Conservation (phyloP, 1,139 yeast species). For the Kodamaea anthophila region DNA sequence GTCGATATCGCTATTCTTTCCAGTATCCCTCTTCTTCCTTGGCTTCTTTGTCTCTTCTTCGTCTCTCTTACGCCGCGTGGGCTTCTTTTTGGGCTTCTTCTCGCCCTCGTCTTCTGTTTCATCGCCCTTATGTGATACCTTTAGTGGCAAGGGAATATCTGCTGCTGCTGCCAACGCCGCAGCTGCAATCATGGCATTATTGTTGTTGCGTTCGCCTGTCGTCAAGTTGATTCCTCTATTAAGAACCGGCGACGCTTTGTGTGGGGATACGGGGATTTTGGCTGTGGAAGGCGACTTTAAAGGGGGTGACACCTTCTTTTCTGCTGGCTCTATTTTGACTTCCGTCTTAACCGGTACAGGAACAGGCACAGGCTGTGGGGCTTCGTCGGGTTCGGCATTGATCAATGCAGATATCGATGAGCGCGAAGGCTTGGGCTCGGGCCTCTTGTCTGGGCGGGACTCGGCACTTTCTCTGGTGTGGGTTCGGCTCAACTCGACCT, state of each 20-base stretch:
- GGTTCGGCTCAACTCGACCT: no score
- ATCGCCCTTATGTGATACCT: constrained; percentile 7
- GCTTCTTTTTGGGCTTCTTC: constrained; percentile 12
- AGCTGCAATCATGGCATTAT: constrained; percentile 60
- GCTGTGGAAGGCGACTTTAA: neutral
- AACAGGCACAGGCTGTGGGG: no score
- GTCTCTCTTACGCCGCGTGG: constrained; percentile 3
- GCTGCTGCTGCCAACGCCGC: constrained; percentile 72
- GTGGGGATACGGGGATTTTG: constrained; percentile 23
- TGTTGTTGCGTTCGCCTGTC: constrained; percentile 30
- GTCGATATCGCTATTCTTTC: no score
- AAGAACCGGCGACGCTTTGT: constrained; percentile 42
- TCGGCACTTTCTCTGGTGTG: no score
- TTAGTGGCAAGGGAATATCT: constrained; percentile 53
- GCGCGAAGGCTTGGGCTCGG: constrained; percentile 3
- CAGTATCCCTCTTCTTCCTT: constrained; percentile 3
- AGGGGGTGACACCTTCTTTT: no score
- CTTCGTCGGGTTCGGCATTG: constrained; percentile 12
- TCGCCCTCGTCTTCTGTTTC: constrained; percentile 15
- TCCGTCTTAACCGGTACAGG: no score
- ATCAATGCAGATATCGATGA: constrained; percentile 12
- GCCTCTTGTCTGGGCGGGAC: no score
- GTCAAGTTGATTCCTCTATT: constrained; percentile 36
- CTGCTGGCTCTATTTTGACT: no score
- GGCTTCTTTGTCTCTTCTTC: constrained; percentile 2